phyloP scores from a whole-genome alignment of 768 basidiomycete genomes.

The Asterophora lycoperdoides region DNA sequence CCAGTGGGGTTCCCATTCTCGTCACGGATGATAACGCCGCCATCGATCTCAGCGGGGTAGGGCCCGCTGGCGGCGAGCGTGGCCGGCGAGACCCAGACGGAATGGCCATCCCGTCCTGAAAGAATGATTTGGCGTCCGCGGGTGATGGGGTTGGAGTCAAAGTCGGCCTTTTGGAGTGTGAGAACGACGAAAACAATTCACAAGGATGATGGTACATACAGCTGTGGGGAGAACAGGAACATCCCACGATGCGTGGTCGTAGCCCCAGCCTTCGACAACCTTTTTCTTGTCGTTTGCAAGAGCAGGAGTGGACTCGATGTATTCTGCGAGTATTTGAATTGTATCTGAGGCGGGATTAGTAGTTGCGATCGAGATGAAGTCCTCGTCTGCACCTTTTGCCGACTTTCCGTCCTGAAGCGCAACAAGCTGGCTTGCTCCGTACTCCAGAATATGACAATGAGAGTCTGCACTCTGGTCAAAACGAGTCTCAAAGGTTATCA shows the following conservation, averaged over 20 bases:
- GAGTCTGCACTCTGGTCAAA: no score
- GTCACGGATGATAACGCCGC: slow-evolving; percentile 62
- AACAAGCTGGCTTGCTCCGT: slow-evolving; percentile 51
- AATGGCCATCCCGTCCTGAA: slow-evolving; percentile 68
- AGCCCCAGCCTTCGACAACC: slow-evolving; percentile 66
- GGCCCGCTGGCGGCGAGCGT: slow-evolving; percentile 44
- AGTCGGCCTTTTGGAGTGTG: slow-evolving; percentile 38
- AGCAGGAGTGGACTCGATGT: slow-evolving; percentile 42
- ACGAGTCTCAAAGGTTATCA: background rate
- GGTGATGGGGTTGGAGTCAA: slow-evolving; percentile 54
- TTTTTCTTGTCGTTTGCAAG: slow-evolving; percentile 37
- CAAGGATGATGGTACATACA: slow-evolving; percentile 30
- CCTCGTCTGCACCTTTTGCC: slow-evolving; percentile 37
- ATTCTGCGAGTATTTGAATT: slow-evolving; percentile 41
- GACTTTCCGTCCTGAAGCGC: slow-evolving; percentile 46
- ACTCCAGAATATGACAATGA: slow-evolving; percentile 51
- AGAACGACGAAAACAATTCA: background rate
- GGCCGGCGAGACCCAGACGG: slow-evolving; percentile 62
- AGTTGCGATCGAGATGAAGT: background rate
- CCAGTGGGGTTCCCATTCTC: slow-evolving; percentile 53
- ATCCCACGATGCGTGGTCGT: slow-evolving; percentile 70
- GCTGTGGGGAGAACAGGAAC: slow-evolving; percentile 47
- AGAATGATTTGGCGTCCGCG: slow-evolving; percentile 55
- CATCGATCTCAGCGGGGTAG: slow-evolving; percentile 52
- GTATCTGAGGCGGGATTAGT: slow-evolving; percentile 33